phyloP scores from a whole-genome alignment of 305 asterid genomes.

The Solanum aculeatissimum region DNA sequence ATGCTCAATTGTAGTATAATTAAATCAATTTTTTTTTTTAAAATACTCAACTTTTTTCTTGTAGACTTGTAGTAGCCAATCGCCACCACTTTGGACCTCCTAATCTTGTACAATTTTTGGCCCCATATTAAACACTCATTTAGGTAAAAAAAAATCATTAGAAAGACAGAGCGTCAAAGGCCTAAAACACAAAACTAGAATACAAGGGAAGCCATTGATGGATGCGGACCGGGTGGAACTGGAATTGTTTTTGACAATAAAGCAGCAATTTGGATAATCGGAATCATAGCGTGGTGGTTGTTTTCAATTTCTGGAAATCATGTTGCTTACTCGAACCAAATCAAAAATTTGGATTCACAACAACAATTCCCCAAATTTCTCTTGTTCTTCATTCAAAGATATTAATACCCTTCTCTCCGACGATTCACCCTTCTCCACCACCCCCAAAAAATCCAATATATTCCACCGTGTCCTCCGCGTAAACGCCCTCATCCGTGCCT shows the following conservation, averaged over 20 bases:
- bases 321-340: slow-evolving; percentile 74
- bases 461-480: slow-evolving; percentile 73
- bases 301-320: slow-evolving; percentile 11
- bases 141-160: not conserved
- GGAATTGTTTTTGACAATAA: not conserved
- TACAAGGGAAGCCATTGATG: not conserved
- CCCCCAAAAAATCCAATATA: slow-evolving; percentile 14
- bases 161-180: not conserved
- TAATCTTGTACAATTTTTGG: not conserved
- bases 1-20: not conserved
- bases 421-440: slow-evolving; percentile 1
- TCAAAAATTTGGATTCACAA: slow-evolving; percentile 42
- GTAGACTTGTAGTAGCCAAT: too few relatives aligned
- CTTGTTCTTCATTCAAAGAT: slow-evolving; percentile 81
- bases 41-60: not conserved
- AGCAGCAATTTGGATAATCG: not conserved
- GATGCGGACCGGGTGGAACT: not conserved
- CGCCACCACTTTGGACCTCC: not conserved
- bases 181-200: not conserved
- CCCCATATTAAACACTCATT: not conserved
- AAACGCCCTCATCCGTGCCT: slow-evolving; percentile 42
- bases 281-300: not conserved
- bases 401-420: slow-evolving; percentile 50
- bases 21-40: not conserved
- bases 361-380: slow-evolving; percentile 25